These are phyloP conservation scores for Celoporthe dispersa DNA, from an alignment of 2,329 filamentous ascomycete species.

Conservation along the genomic window DNA sequence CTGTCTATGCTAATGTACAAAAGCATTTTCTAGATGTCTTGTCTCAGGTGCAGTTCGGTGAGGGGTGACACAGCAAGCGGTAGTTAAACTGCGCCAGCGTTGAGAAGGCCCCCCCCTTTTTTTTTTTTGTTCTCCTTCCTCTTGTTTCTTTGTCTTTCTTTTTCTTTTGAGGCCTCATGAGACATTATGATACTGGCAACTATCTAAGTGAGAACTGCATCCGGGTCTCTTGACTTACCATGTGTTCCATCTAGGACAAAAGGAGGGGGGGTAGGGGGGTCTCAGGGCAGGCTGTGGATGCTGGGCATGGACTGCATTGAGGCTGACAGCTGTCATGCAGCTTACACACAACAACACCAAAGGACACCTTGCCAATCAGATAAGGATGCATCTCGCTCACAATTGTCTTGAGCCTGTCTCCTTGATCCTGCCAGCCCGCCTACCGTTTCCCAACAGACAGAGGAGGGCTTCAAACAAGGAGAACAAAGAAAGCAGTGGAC, in stretches of 20 bases:
- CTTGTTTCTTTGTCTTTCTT: background rate
- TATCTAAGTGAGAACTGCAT: background rate
- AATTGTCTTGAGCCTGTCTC: background rate
- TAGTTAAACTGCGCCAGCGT: background rate
- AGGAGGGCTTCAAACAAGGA: background rate
- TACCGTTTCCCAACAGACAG: background rate
- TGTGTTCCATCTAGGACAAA: background rate
- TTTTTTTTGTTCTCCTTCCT: too few relatives aligned
- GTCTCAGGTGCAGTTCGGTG: background rate
- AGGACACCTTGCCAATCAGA: background rate
- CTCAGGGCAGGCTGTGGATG: background rate
- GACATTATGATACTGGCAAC: background rate
- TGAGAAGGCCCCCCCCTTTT: too few relatives aligned
- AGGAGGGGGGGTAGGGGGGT: background rate
- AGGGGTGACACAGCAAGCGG: background rate
- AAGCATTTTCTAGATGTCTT: background rate
- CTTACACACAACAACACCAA: background rate
- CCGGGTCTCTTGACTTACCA: background rate
- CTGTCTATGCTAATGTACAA: background rate
- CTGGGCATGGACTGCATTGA: background rate
- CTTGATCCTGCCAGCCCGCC: background rate
- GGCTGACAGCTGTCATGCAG: conserved; percentile 1
- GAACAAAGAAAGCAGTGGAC: background rate
- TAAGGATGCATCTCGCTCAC: background rate
- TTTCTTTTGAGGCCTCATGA: background rate